These are phyloP conservation scores for Biancaea sappan DNA, from an alignment of 306 rosid genomes.

Conservation along the genomic window DNA sequence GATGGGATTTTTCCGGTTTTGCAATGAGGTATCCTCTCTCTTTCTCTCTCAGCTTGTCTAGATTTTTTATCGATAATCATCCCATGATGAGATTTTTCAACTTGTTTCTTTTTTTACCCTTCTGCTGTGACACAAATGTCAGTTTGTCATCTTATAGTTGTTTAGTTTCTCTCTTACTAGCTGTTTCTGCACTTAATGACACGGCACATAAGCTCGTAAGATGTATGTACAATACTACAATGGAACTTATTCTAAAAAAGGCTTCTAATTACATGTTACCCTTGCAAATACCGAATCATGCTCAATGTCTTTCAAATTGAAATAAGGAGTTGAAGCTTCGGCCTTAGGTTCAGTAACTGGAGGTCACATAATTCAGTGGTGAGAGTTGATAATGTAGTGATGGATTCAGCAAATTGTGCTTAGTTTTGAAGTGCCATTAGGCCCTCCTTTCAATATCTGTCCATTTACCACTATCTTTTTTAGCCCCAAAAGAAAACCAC, in stretches of 20 bases:
- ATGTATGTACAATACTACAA: neutral
- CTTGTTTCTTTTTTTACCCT: neutral
- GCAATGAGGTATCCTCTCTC: constrained; percentile 73
- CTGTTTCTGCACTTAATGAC: neutral
- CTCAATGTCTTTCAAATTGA: neutral
- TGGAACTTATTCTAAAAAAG: neutral
- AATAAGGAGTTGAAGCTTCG: neutral
- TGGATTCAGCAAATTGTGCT: neutral
- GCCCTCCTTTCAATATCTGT: neutral
- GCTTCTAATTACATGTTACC: neutral
- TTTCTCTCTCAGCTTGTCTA: neutral
- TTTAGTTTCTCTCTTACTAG: constrained; percentile 2
- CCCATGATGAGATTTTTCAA: neutral
- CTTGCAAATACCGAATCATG: neutral
- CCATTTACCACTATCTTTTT: neutral
- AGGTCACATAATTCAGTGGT: neutral
- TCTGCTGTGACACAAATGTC: neutral
- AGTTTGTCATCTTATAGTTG: neutral
- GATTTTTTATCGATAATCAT: constrained; percentile 10
- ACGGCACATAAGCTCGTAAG: neutral
- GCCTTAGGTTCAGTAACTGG: neutral
- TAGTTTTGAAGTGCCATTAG: neutral
- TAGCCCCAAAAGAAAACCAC: too few relatives aligned
- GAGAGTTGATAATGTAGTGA: neutral
- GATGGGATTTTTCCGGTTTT: constrained; percentile 96